A percentile compares a stretch with the other conserved stretches of the same genome.
Conservation (phyloP, 306 rosid genomes). For the Citrullus amarus region DNA sequence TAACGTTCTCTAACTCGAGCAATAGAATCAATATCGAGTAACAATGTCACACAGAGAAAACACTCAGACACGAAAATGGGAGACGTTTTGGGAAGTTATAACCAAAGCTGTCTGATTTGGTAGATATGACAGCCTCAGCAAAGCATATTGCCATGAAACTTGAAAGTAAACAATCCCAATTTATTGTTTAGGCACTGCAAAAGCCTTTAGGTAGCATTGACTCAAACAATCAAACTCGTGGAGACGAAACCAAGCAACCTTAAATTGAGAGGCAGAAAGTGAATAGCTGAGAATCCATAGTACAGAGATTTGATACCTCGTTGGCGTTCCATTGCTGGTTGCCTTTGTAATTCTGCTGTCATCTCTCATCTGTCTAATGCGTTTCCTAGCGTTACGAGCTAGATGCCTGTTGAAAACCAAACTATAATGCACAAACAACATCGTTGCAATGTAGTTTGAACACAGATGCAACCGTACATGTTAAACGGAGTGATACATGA, state of each 20-base stretch:
- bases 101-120: not conserved
- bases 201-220: not conserved
- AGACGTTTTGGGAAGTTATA: not conserved
- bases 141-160: not conserved
- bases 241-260: not conserved
- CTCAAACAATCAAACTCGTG: not conserved
- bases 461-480: not conserved
- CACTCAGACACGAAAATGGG: not conserved
- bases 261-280: not conserved
- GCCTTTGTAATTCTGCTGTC: not conserved
- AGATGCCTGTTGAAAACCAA: not conserved
- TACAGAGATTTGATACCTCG: not conserved
- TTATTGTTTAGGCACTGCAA: not conserved
- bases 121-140: not conserved
- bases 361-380: not conserved
- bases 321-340: not conserved
- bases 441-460: not conserved
- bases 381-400: not conserved
- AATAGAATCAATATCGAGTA: not conserved
- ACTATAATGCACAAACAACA: not conserved
- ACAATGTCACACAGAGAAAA: not conserved
- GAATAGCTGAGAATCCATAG: not conserved
- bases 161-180: not conserved
- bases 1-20: not conserved
- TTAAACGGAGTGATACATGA: not conserved